These are phyloP conservation scores for Firmiana major DNA, from an alignment of 345 rosid genomes.

Conservation along the genomic window DNA sequence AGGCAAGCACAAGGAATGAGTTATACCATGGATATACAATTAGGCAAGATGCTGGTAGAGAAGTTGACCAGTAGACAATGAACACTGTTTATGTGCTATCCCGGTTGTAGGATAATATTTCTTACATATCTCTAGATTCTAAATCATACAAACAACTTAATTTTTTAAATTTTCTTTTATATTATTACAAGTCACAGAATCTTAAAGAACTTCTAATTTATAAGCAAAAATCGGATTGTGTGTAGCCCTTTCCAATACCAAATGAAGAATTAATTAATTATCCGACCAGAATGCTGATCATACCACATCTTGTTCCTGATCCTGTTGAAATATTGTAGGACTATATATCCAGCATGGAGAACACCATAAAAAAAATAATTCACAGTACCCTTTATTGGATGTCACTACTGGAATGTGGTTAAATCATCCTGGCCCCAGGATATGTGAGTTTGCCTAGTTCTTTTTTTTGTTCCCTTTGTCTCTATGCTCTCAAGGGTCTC, in stretches of 20 bases:
- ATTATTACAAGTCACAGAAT: not conserved
- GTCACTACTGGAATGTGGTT: not conserved
- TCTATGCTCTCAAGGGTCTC: conserved; percentile 6
- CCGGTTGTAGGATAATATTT: conserved; percentile 8
- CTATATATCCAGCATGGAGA: conserved; percentile 17
- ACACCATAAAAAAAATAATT: not conserved
- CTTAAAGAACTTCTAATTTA: not conserved
- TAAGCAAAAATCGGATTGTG: not conserved
- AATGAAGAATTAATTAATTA: not conserved
- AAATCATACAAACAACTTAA: not conserved
- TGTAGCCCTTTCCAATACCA: not conserved
- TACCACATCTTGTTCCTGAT: not conserved
- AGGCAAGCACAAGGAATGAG: not conserved
- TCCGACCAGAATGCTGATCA: not conserved
- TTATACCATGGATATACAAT: not conserved
- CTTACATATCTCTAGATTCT: not conserved
- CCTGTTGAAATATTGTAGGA: conserved; percentile 12
- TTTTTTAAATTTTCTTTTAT: not conserved
- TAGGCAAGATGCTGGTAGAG: not conserved
- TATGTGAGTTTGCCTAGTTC: conserved; percentile 8
- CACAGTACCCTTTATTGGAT: not conserved
- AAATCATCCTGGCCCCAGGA: conserved; percentile 4
- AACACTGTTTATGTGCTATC: not conserved
- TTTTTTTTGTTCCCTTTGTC: conserved; percentile 3
- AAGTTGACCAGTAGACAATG: not conserved